Evolutionary conservation across 2,329 filamentous ascomycete species (phyloP).

Genomic region (Pseudogymnoascus destructans): DNA sequence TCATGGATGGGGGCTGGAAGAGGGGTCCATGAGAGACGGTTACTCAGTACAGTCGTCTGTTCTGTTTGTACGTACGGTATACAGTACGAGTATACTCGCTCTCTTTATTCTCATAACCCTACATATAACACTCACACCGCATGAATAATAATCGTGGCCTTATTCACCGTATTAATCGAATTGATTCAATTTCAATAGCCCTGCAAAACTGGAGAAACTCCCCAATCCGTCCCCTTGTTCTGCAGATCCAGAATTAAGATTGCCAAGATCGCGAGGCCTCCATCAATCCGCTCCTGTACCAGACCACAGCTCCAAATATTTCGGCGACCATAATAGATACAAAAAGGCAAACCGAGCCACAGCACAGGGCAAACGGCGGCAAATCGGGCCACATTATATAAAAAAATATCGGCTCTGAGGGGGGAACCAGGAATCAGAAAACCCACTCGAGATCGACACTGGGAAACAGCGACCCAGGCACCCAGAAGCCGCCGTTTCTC

Average conservation of each 20-base stretch:
- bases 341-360: neutral
- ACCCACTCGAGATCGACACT: slow-evolving; percentile 1
- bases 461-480: neutral
- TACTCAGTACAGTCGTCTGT: neutral
- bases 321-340: neutral
- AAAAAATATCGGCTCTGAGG: neutral
- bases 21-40: neutral
- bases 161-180: slow-evolving; percentile 1
- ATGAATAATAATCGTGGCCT: slow-evolving; percentile 1
- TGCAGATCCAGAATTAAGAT: slow-evolving; percentile 8
- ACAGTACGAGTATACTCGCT: neutral
- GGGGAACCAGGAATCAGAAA: neutral
- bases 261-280: slow-evolving; percentile 6
- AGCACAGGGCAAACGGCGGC: slow-evolving; percentile 1
- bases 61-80: neutral
- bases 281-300: neutral
- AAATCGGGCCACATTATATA: slow-evolving; percentile 5
- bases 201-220: slow-evolving; percentile 6
- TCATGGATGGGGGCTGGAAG: neutral
- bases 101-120: neutral
- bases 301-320: neutral
- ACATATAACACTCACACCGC: neutral
- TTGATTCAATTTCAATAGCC: neutral
- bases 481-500: slow-evolving; percentile 6
- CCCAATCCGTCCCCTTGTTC: slow-evolving; percentile 3